A percentile compares a stretch with the other conserved stretches of the same genome.
phyloP scores from a whole-genome alignment of 495 filamentous ascomycete species.

The Penicillium samsonianum region DNA sequence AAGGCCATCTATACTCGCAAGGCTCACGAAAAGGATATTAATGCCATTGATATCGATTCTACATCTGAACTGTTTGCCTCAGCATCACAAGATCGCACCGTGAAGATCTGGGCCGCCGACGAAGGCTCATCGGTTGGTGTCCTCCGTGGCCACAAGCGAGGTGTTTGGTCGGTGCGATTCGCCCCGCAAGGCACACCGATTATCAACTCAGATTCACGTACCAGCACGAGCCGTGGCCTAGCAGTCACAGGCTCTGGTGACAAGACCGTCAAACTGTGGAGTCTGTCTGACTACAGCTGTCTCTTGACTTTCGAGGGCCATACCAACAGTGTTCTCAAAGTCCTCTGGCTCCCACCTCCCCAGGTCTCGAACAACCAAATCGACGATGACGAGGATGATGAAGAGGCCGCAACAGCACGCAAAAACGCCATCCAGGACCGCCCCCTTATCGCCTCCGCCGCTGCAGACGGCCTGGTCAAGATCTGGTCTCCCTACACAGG shows the following conservation, averaged over 20 bases:
- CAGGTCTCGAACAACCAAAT: slow-evolving; percentile 36
- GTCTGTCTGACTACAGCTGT: slow-evolving; percentile 87
- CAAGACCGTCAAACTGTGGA: slow-evolving; percentile 96
- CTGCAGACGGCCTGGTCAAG: slow-evolving; percentile 95
- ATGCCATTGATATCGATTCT: slow-evolving; percentile 80
- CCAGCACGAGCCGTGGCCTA: slow-evolving; percentile 65
- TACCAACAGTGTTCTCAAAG: slow-evolving; percentile 90
- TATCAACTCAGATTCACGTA: slow-evolving; percentile 64
- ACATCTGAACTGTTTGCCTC: slow-evolving; percentile 78
- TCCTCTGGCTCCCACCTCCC: slow-evolving; percentile 78
- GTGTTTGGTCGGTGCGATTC: slow-evolving; percentile 94
- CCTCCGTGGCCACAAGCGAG: slow-evolving; percentile 86
- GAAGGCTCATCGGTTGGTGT: slow-evolving; percentile 87
- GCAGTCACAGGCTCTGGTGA: slow-evolving; percentile 89
- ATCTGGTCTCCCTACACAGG: slow-evolving; percentile 82
- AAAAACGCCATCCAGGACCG: slow-evolving; percentile 38
- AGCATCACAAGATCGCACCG: slow-evolving; percentile 91
- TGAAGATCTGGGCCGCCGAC: slow-evolving; percentile 92
- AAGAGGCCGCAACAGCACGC: slow-evolving; percentile 24
- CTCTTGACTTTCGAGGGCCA: slow-evolving; percentile 94
- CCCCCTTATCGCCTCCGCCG: slow-evolving; percentile 76
- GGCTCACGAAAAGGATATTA: slow-evolving; percentile 99
- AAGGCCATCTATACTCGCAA: slow-evolving; percentile 79
- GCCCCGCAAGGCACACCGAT: slow-evolving; percentile 76
- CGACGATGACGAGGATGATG: slow-evolving; percentile 42